Conservation (phyloP, 495 filamentous ascomycete species). For the Penicillium alfredii region DNA sequence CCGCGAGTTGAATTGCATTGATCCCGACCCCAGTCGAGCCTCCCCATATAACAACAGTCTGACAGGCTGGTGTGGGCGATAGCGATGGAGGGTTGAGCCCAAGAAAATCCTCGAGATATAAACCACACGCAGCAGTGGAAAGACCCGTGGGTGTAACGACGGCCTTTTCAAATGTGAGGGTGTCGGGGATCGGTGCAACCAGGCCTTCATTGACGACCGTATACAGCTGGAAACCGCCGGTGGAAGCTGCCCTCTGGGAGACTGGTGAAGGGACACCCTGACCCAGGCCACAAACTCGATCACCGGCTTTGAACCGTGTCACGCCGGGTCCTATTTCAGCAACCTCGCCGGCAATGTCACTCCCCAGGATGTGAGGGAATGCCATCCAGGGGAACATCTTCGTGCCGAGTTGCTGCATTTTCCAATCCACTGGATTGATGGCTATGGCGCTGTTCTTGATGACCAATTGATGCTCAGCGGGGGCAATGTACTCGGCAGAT, state of each 20-base stretch:
- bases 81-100: conserved; percentile 31
- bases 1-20: conserved; percentile 57
- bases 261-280: not conserved
- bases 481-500: conserved; percentile 25
- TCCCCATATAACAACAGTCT: conserved; percentile 53
- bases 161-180: conserved; percentile 33
- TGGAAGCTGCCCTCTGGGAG: not conserved
- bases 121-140: conserved; percentile 47
- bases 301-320: conserved; percentile 13
- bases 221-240: conserved; percentile 35
- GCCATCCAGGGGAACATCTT: conserved; percentile 18
- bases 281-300: conserved; percentile 18
- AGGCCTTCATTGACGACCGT: conserved; percentile 23
- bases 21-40: conserved; percentile 54
- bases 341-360: conserved; percentile 51
- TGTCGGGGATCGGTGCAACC: conserved; percentile 13
- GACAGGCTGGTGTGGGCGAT: conserved; percentile 20
- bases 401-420: conserved; percentile 28
- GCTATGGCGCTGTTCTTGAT: conserved; percentile 38
- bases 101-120: conserved; percentile 47
- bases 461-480: conserved; percentile 28
- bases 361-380: conserved; percentile 48
- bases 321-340: conserved; percentile 40
- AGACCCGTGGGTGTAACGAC: conserved; percentile 41
- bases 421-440: conserved; percentile 46